A percentile compares a stretch with the other conserved stretches of the same genome.
These are phyloP conservation scores for Termitomyces sp. DNA, from an alignment of 768 basidiomycete species.

Conservation along the genomic window DNA sequence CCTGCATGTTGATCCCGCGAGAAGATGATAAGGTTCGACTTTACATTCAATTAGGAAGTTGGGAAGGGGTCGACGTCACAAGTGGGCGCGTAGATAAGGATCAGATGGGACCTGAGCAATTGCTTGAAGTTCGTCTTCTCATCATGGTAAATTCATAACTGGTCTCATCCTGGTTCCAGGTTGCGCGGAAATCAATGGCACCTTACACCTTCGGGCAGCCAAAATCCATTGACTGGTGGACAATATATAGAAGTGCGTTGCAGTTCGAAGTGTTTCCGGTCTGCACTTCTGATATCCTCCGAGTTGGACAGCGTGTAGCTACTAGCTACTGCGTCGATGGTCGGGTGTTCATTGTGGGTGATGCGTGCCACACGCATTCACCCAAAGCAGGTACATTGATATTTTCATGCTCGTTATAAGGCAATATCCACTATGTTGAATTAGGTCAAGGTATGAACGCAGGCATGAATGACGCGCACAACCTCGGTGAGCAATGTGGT, in stretches of 20 bases:
- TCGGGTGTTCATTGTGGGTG: constrained; percentile 72
- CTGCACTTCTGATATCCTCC: not conserved
- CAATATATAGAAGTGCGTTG: constrained; percentile 60
- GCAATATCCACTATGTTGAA: not conserved
- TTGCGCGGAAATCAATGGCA: constrained; percentile 46
- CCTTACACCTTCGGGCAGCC: constrained; percentile 50
- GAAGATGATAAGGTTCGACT: constrained; percentile 63
- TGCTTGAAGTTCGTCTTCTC: constrained; percentile 41
- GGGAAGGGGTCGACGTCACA: constrained; percentile 34
- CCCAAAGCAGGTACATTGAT: constrained; percentile 50
- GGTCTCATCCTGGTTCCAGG: constrained; percentile 25
- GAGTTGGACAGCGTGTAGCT: constrained; percentile 74
- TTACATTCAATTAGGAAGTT: constrained; percentile 61
- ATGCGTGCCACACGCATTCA: constrained; percentile 68
- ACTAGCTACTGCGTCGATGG: constrained; percentile 53
- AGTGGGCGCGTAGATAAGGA: constrained; percentile 51
- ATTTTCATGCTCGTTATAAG: not conserved
- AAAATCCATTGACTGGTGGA: constrained; percentile 63
- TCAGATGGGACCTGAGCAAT: constrained; percentile 39
- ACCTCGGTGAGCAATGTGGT: constrained; percentile 39
- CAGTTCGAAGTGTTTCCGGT: not conserved
- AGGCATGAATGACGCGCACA: constrained; percentile 71
- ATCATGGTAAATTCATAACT: not conserved
- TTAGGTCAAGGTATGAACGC: constrained; percentile 75
- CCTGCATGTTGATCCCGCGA: constrained; percentile 71